phyloP scores from a whole-genome alignment of 176 grass and related monocot species.

The Carex pumila region DNA sequence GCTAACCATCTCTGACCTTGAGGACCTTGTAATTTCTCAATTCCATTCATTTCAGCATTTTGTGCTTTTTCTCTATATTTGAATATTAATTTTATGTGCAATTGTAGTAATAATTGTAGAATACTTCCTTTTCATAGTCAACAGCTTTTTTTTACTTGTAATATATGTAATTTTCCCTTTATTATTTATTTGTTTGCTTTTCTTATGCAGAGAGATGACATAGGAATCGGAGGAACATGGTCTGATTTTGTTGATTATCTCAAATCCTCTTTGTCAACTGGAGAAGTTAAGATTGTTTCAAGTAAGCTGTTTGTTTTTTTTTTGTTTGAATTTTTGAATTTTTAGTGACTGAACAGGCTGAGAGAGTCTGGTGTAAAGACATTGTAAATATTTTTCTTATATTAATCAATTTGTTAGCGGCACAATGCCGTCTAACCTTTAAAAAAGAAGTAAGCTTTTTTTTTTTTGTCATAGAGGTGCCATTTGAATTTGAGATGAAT shows the following conservation, averaged over 20 bases:
- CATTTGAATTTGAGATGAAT: no score
- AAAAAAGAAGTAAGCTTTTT: neutral
- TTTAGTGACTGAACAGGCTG: no score
- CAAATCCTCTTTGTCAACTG: constrained; percentile 47
- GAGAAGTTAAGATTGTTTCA: constrained; percentile 50
- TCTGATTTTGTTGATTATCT: constrained; percentile 75
- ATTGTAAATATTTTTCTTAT: no score
- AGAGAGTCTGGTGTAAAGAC: no score
- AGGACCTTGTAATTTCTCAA: constrained; percentile 47
- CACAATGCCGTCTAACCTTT: no score
- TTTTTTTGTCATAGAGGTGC: neutral
- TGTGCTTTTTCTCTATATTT: neutral
- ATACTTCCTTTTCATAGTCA: neutral
- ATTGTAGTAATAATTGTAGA: neutral
- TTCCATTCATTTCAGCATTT: neutral
- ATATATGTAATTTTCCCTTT: neutral
- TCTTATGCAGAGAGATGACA: constrained; percentile 53
- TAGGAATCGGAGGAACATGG: constrained; percentile 81
- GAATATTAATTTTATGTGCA: neutral
- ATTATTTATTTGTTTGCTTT: neutral
- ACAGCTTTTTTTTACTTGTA: neutral
- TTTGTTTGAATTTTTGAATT: no score
- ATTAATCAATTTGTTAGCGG: no score
- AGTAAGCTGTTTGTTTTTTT: neutral
- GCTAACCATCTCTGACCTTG: constrained; percentile 52